Percentiles rank a stretch among this genome's conserved stretches.
These are phyloP conservation scores for Dionaea muscipula DNA, from an alignment of 179 eudicot genomes.

Conservation along the genomic window DNA sequence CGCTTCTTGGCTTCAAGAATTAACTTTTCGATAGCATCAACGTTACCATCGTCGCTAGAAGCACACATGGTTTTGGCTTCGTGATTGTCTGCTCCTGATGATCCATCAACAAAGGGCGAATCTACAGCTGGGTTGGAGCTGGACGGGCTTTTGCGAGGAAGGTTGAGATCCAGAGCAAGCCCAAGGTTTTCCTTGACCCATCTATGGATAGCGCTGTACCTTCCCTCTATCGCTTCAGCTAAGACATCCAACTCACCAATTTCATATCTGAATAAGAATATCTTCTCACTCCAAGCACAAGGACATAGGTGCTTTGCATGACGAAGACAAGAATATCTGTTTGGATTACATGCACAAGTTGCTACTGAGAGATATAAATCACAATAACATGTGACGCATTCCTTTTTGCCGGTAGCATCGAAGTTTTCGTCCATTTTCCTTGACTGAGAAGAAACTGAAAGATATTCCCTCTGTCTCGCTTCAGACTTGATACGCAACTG, in stretches of 20 bases:
- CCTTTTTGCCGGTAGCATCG: slow-evolving; percentile 33
- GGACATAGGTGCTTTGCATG: slow-evolving; percentile 39
- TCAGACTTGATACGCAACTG: slow-evolving; percentile 51
- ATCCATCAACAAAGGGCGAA: not conserved
- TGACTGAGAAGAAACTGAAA: slow-evolving; percentile 36
- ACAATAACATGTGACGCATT: slow-evolving; percentile 42
- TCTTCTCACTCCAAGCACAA: slow-evolving; percentile 37
- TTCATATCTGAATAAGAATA: slow-evolving; percentile 26
- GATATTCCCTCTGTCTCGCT: slow-evolving; percentile 32
- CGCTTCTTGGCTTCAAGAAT: not conserved
- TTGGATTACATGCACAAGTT: slow-evolving; percentile 36
- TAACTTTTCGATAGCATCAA: not conserved
- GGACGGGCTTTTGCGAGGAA: no score
- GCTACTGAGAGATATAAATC: slow-evolving; percentile 44
- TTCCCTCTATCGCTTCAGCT: slow-evolving; percentile 39
- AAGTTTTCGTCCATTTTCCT: slow-evolving; percentile 37
- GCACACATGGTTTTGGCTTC: not conserved
- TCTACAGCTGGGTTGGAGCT: not conserved
- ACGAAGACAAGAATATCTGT: slow-evolving; percentile 30
- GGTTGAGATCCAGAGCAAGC: slow-evolving; percentile 1
- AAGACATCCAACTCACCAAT: slow-evolving; percentile 26
- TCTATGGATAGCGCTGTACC: slow-evolving; percentile 19
- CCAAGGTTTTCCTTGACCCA: slow-evolving; percentile 27
- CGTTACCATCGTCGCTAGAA: not conserved
- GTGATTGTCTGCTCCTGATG: not conserved